These are phyloP conservation scores for Trichoderma koningiopsis DNA, from an alignment of 2,329 filamentous ascomycete species.

Conservation along the genomic window DNA sequence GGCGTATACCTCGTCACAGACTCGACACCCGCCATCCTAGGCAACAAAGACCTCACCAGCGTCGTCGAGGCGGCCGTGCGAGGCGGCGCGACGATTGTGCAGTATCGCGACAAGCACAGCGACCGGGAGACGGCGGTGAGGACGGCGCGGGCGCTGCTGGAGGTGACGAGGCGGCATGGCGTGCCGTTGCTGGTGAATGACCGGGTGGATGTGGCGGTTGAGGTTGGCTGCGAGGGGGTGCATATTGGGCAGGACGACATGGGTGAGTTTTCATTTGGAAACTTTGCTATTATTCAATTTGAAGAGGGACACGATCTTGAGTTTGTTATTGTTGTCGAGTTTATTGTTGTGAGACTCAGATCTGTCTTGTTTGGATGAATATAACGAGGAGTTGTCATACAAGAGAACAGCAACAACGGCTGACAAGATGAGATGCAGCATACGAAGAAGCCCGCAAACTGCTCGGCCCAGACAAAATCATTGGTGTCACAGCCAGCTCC, in stretches of 20 bases:
- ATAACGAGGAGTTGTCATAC: background rate
- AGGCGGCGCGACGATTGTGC: conserved; percentile 83
- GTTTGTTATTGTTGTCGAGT: background rate
- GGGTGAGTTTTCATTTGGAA: conserved; percentile 52
- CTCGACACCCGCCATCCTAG: conserved; percentile 83
- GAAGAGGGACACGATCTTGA: background rate
- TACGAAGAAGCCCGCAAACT: conserved; percentile 63
- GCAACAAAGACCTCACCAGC: conserved; percentile 65
- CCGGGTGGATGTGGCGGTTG: conserved; percentile 83
- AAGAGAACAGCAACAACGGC: background rate
- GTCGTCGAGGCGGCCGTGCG: conserved; percentile 76
- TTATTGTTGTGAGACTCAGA: background rate
- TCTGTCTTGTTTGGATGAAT: background rate
- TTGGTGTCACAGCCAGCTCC: conserved; percentile 83
- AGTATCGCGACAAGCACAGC: conserved; percentile 86
- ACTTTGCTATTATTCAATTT: background rate
- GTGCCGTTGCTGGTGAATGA: conserved; percentile 93
- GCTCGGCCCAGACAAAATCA: conserved; percentile 76
- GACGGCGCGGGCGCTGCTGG: conserved; percentile 72
- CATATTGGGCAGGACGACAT: conserved; percentile 96
- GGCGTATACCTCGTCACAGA: conserved; percentile 90
- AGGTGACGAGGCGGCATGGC: conserved; percentile 64
- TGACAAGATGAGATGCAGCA: conserved; percentile 1
- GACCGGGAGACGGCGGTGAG: conserved; percentile 71
- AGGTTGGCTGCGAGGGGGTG: conserved; percentile 85